Evolutionary conservation across 768 basidiomycete species (phyloP).

Genomic region (Boletellus ananiceps): DNA sequence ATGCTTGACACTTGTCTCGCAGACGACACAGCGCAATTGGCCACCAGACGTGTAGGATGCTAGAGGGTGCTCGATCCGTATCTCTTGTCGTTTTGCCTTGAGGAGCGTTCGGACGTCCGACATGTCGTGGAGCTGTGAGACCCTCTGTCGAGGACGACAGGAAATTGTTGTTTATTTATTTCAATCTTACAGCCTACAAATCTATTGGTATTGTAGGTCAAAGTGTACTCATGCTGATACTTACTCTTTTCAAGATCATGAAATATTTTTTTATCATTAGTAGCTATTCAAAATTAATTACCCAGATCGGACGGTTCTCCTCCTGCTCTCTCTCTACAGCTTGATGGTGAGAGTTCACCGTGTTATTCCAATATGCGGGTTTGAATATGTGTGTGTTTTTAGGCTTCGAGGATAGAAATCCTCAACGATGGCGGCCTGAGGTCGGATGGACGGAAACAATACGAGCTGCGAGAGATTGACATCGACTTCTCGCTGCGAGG

Average conservation of each 20-base stretch:
- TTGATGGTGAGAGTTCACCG: neutral
- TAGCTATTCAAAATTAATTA: too few species aligned
- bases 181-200: too few species aligned
- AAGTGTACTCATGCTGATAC: too few species aligned
- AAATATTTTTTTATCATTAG: too few species aligned
- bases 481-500: constrained; percentile 75
- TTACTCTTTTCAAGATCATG: too few species aligned
- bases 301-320: too few species aligned
- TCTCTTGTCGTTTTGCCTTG: constrained; percentile 78
- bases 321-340: neutral
- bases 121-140: constrained; percentile 37
- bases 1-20: constrained; percentile 62
- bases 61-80: constrained; percentile 65
- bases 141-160: too few species aligned
- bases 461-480: constrained; percentile 78
- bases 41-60: constrained; percentile 64
- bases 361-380: neutral
- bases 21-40: constrained; percentile 66
- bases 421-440: constrained; percentile 84
- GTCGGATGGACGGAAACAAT: constrained; percentile 89
- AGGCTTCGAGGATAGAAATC: constrained; percentile 62
- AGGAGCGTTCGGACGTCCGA: constrained; percentile 78
- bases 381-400: neutral
- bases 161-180: too few species aligned
- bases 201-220: too few species aligned